These are phyloP conservation scores for Citropsis articulata DNA, from an alignment of 345 rosid genomes.

Conservation along the genomic window DNA sequence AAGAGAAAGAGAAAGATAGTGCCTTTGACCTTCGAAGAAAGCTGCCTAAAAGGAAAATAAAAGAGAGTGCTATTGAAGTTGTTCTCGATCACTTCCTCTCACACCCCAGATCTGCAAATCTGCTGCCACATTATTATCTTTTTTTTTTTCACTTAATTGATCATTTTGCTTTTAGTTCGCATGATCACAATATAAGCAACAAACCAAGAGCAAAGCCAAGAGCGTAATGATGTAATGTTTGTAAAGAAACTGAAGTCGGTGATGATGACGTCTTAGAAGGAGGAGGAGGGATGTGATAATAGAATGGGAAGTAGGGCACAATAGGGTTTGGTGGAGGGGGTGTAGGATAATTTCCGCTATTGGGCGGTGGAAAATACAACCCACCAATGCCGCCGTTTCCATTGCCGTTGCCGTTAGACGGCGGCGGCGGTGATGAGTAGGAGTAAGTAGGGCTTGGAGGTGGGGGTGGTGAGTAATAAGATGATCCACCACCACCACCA, in stretches of 20 bases:
- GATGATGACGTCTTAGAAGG: constrained; percentile 19
- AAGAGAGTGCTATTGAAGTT: not conserved
- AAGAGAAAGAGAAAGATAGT: not conserved
- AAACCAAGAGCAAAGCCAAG: constrained; percentile 16
- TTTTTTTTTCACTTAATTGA: not conserved
- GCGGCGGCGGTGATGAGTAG: constrained; percentile 53
- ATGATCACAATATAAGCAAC: constrained; percentile 19
- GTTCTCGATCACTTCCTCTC: not conserved
- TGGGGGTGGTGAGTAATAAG: constrained; percentile 70
- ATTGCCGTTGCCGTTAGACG: constrained; percentile 6
- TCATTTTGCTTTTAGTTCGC: not conserved
- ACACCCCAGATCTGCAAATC: constrained; percentile 39
- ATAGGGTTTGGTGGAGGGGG: constrained; percentile 97
- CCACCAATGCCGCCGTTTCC: constrained; percentile 46
- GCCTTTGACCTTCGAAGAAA: not conserved
- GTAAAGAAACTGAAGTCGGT: not conserved
- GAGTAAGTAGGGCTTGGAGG: constrained; percentile 44
- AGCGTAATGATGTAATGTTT: not conserved
- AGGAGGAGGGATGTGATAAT: constrained; percentile 72
- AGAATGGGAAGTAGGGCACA: constrained; percentile 96
- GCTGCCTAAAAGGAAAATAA: not conserved
- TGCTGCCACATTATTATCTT: constrained; percentile 35
- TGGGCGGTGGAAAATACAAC: constrained; percentile 57
- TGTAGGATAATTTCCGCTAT: constrained; percentile 36
- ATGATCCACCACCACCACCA: constrained; percentile 34